phyloP scores from a whole-genome alignment of 352 stramenopile genomes.

The Phytophthora hybrid region DNA sequence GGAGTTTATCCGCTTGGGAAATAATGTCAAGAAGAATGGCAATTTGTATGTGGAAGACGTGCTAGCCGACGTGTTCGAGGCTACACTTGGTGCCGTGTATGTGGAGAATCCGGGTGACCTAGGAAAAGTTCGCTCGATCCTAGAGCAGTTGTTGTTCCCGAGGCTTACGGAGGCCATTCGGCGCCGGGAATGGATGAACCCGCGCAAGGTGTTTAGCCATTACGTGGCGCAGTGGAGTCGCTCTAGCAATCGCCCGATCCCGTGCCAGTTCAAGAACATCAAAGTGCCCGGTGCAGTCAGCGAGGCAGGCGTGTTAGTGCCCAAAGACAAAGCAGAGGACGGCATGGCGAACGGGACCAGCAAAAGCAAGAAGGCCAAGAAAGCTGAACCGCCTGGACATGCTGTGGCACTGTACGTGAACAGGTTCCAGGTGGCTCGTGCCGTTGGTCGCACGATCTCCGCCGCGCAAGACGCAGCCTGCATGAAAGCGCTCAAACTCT shows the following conservation, averaged over 20 bases:
- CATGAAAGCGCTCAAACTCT: conserved; percentile 66
- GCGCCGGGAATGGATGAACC: conserved; percentile 86
- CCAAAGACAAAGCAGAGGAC: conserved; percentile 26
- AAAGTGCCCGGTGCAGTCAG: conserved; percentile 20
- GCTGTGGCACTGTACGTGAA: conserved; percentile 79
- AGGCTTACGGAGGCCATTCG: conserved; percentile 77
- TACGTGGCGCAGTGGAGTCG: conserved; percentile 69
- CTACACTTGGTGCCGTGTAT: conserved; percentile 78
- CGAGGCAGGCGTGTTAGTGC: conserved; percentile 35
- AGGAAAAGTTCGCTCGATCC: conserved; percentile 64
- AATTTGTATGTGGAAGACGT: conserved; percentile 81
- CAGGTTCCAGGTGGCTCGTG: conserved; percentile 64
- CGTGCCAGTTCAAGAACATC: conserved; percentile 66
- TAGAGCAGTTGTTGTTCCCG: conserved; percentile 73
- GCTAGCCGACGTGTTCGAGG: conserved; percentile 83
- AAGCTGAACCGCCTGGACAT: conserved; percentile 43
- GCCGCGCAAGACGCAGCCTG: conserved; percentile 80
- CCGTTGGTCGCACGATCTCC: conserved; percentile 67
- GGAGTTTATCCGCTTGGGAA: conserved; percentile 78
- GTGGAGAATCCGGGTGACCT: conserved; percentile 75
- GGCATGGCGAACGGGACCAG: conserved; percentile 11
- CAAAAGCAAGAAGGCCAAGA: conserved; percentile 39
- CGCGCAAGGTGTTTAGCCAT: conserved; percentile 72
- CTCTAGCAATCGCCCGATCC: conserved; percentile 38
- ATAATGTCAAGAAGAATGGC: conserved; percentile 61